Evolutionary conservation across 768 basidiomycete genomes (phyloP).

Genomic region (Rhodosporidiobolus sp.): DNA sequence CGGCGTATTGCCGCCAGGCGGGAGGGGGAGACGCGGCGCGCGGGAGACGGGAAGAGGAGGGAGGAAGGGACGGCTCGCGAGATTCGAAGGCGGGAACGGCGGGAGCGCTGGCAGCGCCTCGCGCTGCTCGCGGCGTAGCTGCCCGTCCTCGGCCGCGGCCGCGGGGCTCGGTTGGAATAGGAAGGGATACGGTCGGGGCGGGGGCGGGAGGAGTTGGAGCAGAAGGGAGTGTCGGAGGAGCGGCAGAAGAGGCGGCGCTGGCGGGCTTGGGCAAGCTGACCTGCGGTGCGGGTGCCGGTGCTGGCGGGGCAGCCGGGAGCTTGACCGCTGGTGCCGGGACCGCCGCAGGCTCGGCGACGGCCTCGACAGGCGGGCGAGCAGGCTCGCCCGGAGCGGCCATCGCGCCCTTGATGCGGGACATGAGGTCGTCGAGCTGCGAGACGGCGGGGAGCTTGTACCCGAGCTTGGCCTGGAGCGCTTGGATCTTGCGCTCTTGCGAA

Average conservation of each 20-base stretch:
- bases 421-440: slow-evolving; percentile 46
- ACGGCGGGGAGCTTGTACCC: slow-evolving; percentile 34
- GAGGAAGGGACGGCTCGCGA: slow-evolving; percentile 37
- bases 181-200: slow-evolving; percentile 1
- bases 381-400: slow-evolving; percentile 43
- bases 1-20: slow-evolving; percentile 48
- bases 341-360: slow-evolving; percentile 10
- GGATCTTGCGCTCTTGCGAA: not conserved
- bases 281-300: no score
- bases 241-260: not conserved
- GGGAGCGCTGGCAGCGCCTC: not conserved
- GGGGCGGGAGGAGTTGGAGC: slow-evolving; percentile 1
- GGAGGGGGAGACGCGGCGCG: slow-evolving; percentile 48
- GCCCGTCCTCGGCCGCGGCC: slow-evolving; percentile 25
- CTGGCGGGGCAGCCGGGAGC: slow-evolving; percentile 5
- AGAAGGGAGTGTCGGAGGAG: not conserved
- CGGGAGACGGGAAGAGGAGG: slow-evolving; percentile 44
- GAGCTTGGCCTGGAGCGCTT: not conserved
- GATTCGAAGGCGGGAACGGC: slow-evolving; percentile 25
- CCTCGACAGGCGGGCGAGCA: not conserved
- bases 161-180: not conserved
- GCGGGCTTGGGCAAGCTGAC: not conserved
- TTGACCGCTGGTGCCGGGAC: no score
- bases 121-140: not conserved
- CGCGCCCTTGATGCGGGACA: slow-evolving; percentile 48